Percentiles rank a stretch among this genome's conserved stretches.
Evolutionary conservation across 129 eudicot species (phyloP).

Genomic region (Gnaphalium uliginosum): DNA sequence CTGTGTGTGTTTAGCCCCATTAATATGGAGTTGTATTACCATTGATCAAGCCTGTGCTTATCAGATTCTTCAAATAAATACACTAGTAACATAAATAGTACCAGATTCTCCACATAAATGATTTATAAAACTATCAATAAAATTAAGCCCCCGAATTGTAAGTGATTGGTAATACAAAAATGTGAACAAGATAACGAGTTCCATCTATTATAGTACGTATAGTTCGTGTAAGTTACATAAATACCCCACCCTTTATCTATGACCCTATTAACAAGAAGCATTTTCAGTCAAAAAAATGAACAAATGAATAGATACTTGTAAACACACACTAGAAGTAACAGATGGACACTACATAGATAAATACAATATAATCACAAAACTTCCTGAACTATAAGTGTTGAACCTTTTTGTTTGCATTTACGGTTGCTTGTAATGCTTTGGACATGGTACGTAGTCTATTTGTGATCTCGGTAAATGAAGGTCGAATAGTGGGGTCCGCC

Average conservation of each 20-base stretch:
- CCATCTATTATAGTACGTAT: slow-evolving; percentile 14
- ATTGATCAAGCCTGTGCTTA: not conserved
- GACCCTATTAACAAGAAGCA: slow-evolving; percentile 17
- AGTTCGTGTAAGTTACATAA: slow-evolving; percentile 26
- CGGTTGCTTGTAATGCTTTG: slow-evolving; percentile 45
- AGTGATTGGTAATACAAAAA: slow-evolving; percentile 1
- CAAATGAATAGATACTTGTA: slow-evolving; percentile 31
- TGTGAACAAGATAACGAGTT: slow-evolving; percentile 20
- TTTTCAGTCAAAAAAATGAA: slow-evolving; percentile 35
- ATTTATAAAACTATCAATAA: not conserved
- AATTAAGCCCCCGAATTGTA: too few relatives aligned
- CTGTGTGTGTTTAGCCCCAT: not conserved
- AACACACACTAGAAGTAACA: slow-evolving; percentile 12
- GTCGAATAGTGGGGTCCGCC: slow-evolving; percentile 63
- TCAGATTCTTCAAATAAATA: not conserved
- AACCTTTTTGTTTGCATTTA: slow-evolving; percentile 39
- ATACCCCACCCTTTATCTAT: slow-evolving; percentile 14
- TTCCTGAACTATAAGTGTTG: slow-evolving; percentile 19
- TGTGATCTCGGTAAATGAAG: slow-evolving; percentile 74
- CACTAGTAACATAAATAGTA: not conserved
- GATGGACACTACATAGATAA: slow-evolving; percentile 24
- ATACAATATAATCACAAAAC: slow-evolving; percentile 23
- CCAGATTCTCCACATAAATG: not conserved
- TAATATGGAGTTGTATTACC: not conserved
- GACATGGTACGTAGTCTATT: slow-evolving; percentile 63